A percentile compares a stretch with the other conserved stretches of the same genome.
Conservation (phyloP, 345 rosid species). For the Salix koriyanagi region DNA sequence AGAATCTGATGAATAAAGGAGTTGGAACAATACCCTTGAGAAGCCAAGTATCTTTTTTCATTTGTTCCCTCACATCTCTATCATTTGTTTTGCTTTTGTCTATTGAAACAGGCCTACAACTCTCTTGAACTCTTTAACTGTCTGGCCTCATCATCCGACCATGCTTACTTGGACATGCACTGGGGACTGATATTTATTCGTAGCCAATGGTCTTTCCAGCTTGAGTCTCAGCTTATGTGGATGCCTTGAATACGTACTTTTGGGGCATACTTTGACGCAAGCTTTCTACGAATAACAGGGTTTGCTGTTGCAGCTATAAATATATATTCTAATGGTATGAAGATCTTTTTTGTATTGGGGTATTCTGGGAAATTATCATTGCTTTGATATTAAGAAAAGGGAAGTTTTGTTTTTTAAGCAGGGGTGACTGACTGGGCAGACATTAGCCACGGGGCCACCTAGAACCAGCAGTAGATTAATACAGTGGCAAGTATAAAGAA, state of each 20-base stretch:
- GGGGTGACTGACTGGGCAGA: slow-evolving; percentile 10
- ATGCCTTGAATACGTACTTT: slow-evolving; percentile 8
- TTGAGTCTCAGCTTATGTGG: background rate
- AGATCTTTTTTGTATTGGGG: background rate
- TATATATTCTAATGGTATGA: background rate
- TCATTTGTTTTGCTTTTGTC: slow-evolving; percentile 54
- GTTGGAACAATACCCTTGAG: slow-evolving; percentile 48
- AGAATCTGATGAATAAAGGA: slow-evolving; percentile 71
- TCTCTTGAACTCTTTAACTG: slow-evolving; percentile 24
- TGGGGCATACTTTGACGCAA: slow-evolving; percentile 21
- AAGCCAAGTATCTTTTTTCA: slow-evolving; percentile 75
- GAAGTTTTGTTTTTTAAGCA: slow-evolving; percentile 4
- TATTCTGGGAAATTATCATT: background rate
- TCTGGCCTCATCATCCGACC: slow-evolving; percentile 39
- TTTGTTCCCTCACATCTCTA: slow-evolving; percentile 38
- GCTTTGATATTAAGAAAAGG: slow-evolving; percentile 18
- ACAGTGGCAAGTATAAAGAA: slow-evolving; percentile 15
- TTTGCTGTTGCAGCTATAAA: slow-evolving; percentile 1
- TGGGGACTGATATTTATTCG: slow-evolving; percentile 8
- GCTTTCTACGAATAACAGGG: slow-evolving; percentile 16
- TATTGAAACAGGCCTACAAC: slow-evolving; percentile 22
- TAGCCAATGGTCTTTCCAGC: background rate
- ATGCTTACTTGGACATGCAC: slow-evolving; percentile 30
- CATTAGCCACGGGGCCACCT: slow-evolving; percentile 2
- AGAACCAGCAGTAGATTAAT: slow-evolving; percentile 13